Conservation (phyloP, 2,329 filamentous ascomycete species). For the Beauveria scarabaeidicola region DNA sequence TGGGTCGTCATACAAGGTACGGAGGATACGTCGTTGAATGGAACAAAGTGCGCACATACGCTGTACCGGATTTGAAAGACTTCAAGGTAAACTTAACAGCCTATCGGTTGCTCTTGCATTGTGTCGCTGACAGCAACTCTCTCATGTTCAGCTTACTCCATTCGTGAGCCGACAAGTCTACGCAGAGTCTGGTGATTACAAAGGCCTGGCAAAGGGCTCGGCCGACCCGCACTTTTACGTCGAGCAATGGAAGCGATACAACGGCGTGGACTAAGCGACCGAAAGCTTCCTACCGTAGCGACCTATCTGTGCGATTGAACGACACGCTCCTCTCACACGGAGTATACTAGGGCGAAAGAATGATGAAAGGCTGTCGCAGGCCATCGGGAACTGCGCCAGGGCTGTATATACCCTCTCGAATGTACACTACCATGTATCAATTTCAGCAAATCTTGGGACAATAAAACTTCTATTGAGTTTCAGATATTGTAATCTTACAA, state of each 20-base stretch:
- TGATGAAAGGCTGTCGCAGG: background rate
- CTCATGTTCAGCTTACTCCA: slow-evolving; percentile 56
- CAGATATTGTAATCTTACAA: background rate
- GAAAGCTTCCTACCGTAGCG: background rate
- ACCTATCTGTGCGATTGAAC: slow-evolving; percentile 1
- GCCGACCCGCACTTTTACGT: slow-evolving; percentile 55
- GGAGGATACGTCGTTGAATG: slow-evolving; percentile 81
- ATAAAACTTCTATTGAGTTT: background rate
- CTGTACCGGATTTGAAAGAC: slow-evolving; percentile 61
- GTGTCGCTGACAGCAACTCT: background rate
- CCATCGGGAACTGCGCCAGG: slow-evolving; percentile 15
- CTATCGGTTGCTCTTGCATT: background rate
- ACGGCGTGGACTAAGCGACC: slow-evolving; percentile 45
- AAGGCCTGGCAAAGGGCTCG: slow-evolving; percentile 44
- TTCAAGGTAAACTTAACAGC: slow-evolving; percentile 55
- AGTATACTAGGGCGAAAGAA: background rate
- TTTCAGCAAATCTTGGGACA: background rate
- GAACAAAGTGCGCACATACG: slow-evolving; percentile 83
- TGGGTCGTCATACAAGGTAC: slow-evolving; percentile 75
- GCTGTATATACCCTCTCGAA: slow-evolving; percentile 15
- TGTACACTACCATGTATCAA: slow-evolving; percentile 8
- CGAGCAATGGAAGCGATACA: slow-evolving; percentile 58
- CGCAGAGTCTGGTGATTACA: slow-evolving; percentile 44
- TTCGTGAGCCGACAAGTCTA: slow-evolving; percentile 61
- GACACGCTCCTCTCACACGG: background rate